Percentiles rank a stretch among this genome's conserved stretches.
phyloP scores from a whole-genome alignment of 129 eudicot genomes.

The Saposhnikovia divaricata region DNA sequence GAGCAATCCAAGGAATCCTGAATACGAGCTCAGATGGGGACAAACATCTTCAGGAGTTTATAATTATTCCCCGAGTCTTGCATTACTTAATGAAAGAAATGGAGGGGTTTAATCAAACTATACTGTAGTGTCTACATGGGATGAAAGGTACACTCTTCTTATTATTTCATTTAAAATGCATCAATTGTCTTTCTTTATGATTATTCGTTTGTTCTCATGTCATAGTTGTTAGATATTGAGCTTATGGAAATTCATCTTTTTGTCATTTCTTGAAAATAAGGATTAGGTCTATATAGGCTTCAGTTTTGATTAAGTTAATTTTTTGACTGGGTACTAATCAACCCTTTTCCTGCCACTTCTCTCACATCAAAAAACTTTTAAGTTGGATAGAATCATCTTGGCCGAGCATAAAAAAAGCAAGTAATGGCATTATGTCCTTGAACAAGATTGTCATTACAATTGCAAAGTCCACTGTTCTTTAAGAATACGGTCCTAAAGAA shows the following conservation, averaged over 20 bases:
- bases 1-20: not conserved
- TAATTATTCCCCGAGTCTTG: not conserved
- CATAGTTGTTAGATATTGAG: not conserved
- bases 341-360: not conserved
- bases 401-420: not conserved
- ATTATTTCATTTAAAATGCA: not conserved
- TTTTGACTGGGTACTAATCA: not conserved
- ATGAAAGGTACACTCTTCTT: not conserved
- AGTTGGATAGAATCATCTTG: not conserved
- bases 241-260: not conserved
- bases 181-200: not conserved
- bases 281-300: not conserved
- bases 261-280: not conserved
- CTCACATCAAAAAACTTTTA: not conserved
- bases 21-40: not conserved
- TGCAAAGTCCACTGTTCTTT: not conserved
- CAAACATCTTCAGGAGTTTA: not conserved
- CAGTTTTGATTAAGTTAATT: not conserved
- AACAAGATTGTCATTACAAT: not conserved
- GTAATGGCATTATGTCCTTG: not conserved
- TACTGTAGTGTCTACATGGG: not conserved
- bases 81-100: not conserved
- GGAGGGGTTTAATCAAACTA: not conserved
- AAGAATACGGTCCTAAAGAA: not conserved
- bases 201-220: not conserved